Evolutionary conservation across 306 rosid species (phyloP).

Genomic region (Vigna angularis): DNA sequence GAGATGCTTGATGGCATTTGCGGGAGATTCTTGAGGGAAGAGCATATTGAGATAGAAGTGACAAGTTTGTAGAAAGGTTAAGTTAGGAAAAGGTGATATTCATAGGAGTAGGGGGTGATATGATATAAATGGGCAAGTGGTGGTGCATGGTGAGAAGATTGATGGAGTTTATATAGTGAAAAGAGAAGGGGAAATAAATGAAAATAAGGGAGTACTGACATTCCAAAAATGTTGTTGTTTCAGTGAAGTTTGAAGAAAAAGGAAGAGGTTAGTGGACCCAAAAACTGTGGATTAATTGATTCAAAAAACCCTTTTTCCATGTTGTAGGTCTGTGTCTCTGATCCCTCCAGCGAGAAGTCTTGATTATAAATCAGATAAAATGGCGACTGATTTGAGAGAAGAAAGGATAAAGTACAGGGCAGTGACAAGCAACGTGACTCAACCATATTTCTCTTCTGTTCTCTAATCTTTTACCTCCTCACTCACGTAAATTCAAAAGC

Average conservation of each 20-base stretch:
- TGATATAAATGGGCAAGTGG: constrained; percentile 56
- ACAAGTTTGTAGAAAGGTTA: constrained; percentile 22
- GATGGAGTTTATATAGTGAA: constrained; percentile 54
- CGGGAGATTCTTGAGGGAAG: constrained; percentile 35
- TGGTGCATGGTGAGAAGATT: constrained; percentile 39
- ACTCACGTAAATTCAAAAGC: constrained; percentile 66
- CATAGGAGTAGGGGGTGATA: constrained; percentile 43
- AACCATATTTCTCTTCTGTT: constrained; percentile 56
- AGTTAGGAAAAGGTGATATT: not conserved
- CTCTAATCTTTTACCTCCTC: constrained; percentile 77
- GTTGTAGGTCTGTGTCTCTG: constrained; percentile 1
- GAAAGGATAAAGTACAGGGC: constrained; percentile 53
- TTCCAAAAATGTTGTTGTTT: constrained; percentile 56
- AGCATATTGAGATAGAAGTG: constrained; percentile 54
- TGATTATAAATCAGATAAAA: constrained; percentile 43
- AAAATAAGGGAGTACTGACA: constrained; percentile 48
- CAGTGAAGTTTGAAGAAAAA: constrained; percentile 46
- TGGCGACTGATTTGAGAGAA: constrained; percentile 67
- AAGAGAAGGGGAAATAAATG: constrained; percentile 37
- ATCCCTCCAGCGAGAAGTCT: constrained; percentile 46
- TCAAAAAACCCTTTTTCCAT: not conserved
- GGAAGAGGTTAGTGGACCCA: constrained; percentile 45
- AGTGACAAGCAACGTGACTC: constrained; percentile 70
- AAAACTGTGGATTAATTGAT: constrained; percentile 35
- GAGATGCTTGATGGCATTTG: constrained; percentile 36